A percentile compares a stretch with the other conserved stretches of the same genome.
Evolutionary conservation across 129 eudicot species (phyloP).

Genomic region (Pulicaria dysenterica): DNA sequence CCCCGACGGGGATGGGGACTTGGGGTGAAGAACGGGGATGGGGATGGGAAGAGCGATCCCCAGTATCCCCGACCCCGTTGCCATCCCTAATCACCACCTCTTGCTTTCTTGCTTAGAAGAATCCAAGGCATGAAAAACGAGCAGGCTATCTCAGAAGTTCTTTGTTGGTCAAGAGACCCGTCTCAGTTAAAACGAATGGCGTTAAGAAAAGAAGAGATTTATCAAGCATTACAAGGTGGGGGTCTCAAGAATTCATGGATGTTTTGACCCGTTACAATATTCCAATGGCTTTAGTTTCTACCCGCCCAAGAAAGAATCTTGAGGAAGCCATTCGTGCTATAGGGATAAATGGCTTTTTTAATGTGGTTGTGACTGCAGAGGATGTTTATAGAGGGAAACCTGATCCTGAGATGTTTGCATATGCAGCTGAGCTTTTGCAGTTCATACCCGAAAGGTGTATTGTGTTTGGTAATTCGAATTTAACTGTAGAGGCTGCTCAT

Average conservation of each 20-base stretch:
- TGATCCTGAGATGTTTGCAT: slow-evolving; percentile 91
- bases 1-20: too few relatives aligned
- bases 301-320: slow-evolving; percentile 70
- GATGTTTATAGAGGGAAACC: slow-evolving; percentile 96
- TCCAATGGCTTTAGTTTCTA: slow-evolving; percentile 93
- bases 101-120: slow-evolving; percentile 59
- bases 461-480: slow-evolving; percentile 96
- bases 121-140: slow-evolving; percentile 96
- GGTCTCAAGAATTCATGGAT: slow-evolving; percentile 73
- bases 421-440: slow-evolving; percentile 76
- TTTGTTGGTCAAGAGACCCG: slow-evolving; percentile 95
- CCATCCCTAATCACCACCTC: slow-evolving; percentile 74
- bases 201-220: slow-evolving; percentile 74
- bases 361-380: slow-evolving; percentile 78
- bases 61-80: too few relatives aligned
- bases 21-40: too few relatives aligned
- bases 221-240: slow-evolving; percentile 70
- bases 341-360: slow-evolving; percentile 77
- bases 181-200: slow-evolving; percentile 63
- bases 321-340: slow-evolving; percentile 64
- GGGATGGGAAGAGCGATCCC: too few relatives aligned
- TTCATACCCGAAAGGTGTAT: slow-evolving; percentile 90
- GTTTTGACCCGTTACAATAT: slow-evolving; percentile 62
- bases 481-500: slow-evolving; percentile 90
- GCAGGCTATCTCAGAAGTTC: slow-evolving; percentile 91